Percentiles rank a stretch among this genome's conserved stretches.
Evolutionary conservation across 2,329 filamentous ascomycete species (phyloP).

Genomic region (Saccharata proteae): DNA sequence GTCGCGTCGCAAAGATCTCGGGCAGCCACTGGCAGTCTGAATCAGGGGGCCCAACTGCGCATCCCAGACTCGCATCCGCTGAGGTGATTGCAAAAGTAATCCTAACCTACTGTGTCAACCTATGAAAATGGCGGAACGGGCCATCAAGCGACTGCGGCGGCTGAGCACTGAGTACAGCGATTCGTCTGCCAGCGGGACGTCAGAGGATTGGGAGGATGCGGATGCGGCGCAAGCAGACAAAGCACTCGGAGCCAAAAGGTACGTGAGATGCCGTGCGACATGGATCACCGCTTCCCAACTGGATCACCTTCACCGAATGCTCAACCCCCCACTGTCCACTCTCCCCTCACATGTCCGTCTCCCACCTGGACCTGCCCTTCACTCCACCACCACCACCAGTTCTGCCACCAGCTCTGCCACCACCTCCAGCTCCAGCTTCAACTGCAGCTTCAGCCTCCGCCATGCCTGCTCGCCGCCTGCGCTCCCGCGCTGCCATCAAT

Average conservation of each 20-base stretch:
- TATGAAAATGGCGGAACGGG: too few species aligned
- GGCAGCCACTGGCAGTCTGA: too few species aligned
- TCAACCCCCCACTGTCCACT: slow-evolving; percentile 1
- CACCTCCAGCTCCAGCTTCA: slow-evolving; percentile 6
- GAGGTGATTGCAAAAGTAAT: too few species aligned
- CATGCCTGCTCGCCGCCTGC: slow-evolving; percentile 23
- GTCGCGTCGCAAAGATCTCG: too few species aligned
- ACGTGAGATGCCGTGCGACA: slow-evolving; percentile 6
- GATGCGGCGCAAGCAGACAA: slow-evolving; percentile 11
- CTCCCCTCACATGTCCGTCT: slow-evolving; percentile 3
- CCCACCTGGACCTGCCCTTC: background rate
- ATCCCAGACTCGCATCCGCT: too few species aligned
- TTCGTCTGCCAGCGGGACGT: slow-evolving; percentile 17
- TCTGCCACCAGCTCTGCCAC: background rate
- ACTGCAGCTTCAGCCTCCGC: slow-evolving; percentile 7
- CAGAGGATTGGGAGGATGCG: slow-evolving; percentile 20
- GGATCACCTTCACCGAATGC: background rate
- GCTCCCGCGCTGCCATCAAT: slow-evolving; percentile 19
- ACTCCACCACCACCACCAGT: slow-evolving; percentile 2
- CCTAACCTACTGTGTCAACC: too few species aligned
- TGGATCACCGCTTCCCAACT: too few species aligned
- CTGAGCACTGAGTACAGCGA: slow-evolving; percentile 29
- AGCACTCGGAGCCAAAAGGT: slow-evolving; percentile 6
- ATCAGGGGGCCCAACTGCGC: too few species aligned
- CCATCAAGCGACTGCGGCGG: slow-evolving; percentile 27